These are phyloP conservation scores for Quercus suber DNA, from an alignment of 306 rosid species.

Conservation along the genomic window DNA sequence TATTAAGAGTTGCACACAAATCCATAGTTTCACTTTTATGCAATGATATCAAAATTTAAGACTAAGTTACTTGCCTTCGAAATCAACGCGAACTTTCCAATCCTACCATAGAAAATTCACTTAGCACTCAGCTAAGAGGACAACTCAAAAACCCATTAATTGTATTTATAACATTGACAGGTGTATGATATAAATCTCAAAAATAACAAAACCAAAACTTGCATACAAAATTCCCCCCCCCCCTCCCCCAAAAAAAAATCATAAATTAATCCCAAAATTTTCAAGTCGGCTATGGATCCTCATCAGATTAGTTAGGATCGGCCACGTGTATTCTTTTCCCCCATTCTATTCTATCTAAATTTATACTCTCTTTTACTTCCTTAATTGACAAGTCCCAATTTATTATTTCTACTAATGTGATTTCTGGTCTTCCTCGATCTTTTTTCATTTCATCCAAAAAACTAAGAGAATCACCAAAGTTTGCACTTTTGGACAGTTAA, in stretches of 20 bases:
- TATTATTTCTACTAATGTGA: too few relatives aligned
- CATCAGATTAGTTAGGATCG: too few relatives aligned
- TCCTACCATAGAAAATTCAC: neutral
- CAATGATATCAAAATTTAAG: neutral
- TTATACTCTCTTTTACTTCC: too few relatives aligned
- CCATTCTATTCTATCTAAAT: too few relatives aligned
- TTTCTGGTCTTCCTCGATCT: too few relatives aligned
- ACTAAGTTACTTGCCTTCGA: neutral
- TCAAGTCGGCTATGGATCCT: too few relatives aligned
- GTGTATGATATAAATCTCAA: neutral
- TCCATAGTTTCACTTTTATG: neutral
- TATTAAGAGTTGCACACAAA: neutral
- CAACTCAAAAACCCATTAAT: neutral
- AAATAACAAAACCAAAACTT: neutral
- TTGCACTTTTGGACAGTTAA: neutral
- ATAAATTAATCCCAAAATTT: too few relatives aligned
- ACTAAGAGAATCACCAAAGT: neutral
- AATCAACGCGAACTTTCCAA: neutral
- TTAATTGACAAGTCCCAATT: too few relatives aligned
- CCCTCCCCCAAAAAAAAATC: too few relatives aligned
- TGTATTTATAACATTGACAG: slow-evolving; percentile 4
- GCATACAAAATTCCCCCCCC: neutral
- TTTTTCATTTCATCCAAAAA: neutral
- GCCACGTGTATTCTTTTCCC: too few relatives aligned
- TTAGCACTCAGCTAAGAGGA: neutral